Base-by-base conservation (phyloP, 2,329 filamentous ascomycete genomes). In the Colletotrichum chlorophyti region DNA sequence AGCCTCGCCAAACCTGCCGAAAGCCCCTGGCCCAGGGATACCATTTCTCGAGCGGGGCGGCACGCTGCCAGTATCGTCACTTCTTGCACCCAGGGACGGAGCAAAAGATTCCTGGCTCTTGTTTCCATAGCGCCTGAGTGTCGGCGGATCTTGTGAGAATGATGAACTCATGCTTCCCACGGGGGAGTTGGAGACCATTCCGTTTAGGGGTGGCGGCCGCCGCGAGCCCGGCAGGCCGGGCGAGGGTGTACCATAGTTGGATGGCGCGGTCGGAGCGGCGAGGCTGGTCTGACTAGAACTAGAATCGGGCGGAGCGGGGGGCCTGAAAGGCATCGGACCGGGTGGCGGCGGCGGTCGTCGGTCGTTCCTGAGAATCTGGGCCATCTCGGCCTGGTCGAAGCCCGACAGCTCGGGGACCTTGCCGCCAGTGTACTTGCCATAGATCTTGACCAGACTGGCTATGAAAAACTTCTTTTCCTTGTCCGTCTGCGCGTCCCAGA, bases 381-480 rank as follows among this genome's bases (percentile, higher is more conserved):
- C 91, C 60, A 89, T 79, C 75, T 97, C 93, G 60, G 83, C 85
- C 48, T 85, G 82, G 65, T 94, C 91, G 70, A 99, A 98, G 7
- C 94, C 94, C 53, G 85, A 79, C 48, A 99, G 80, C 58, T 90
- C 84, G 2, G 95, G 95, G 27, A 86, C 76, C 68, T 88, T 90
- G 11, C 94, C 94, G 24, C 91, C 91, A 1, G 95, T 98, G 71
- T 98, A 99, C 75, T 98, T 99, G 67, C 88, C 88, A 72, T 91
- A 99, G 64, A 99, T 97, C 75, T 98, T 99, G 69, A 98, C 87
- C 65, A 98, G 77, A 73, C 93, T 97, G 29, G 91, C 93, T 68
- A 99, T 95, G 74, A 99, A 99, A 76, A 98, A 98, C 71, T 97
- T 94, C 80, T 97, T 98, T 76, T 99, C 95, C 77, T 97, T 97